phyloP scores from a whole-genome alignment of 2,329 filamentous ascomycete species.

The Pseudogymnoascus sp. region DNA sequence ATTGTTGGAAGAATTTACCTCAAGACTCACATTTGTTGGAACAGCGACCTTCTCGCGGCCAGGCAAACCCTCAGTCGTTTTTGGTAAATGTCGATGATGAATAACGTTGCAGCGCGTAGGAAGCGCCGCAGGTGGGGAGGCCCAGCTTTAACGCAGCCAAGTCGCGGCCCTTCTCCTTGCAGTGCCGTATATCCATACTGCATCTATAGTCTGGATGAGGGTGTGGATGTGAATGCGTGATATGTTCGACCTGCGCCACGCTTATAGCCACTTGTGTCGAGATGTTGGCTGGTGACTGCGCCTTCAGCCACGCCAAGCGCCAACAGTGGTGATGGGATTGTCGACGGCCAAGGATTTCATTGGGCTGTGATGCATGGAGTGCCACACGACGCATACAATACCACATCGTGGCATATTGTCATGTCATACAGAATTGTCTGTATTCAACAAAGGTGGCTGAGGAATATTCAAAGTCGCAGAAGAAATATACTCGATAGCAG shows the following conservation, averaged over 20 bases:
- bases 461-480: background rate
- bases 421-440: background rate
- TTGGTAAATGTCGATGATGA: background rate
- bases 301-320: background rate
- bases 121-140: background rate
- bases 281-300: background rate
- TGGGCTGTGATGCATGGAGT: background rate
- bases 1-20: background rate
- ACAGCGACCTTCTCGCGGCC: background rate
- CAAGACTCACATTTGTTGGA: background rate
- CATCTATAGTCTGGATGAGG: background rate
- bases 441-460: background rate
- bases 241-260: background rate
- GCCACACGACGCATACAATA: background rate
- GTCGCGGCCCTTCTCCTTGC: background rate
- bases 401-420: background rate
- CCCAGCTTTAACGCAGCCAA: background rate
- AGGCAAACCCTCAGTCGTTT: background rate
- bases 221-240: background rate
- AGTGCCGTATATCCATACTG: background rate
- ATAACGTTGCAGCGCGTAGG: background rate
- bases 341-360: background rate
- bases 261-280: background rate
- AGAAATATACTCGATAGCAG: background rate
- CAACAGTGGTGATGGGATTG: background rate